A percentile compares a stretch with the other conserved stretches of the same genome.
These are phyloP conservation scores for Paecilomyces dactylethromorphus DNA, from an alignment of 2,329 filamentous ascomycete species.

Conservation along the genomic window DNA sequence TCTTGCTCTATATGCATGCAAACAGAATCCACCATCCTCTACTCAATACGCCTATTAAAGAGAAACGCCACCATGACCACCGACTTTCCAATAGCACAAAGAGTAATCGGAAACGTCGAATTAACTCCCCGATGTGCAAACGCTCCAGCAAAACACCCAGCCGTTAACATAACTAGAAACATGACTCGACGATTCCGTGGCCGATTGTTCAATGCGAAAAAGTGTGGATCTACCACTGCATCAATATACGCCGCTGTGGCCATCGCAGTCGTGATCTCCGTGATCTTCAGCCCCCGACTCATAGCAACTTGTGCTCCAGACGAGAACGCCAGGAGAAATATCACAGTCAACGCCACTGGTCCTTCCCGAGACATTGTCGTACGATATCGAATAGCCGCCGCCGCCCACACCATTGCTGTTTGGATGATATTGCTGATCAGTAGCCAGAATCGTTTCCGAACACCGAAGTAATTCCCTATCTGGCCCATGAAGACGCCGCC, in stretches of 20 bases:
- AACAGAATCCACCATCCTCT: not conserved
- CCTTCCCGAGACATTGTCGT: conserved; percentile 30
- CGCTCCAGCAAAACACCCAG: conserved; percentile 48
- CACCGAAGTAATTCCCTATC: conserved; percentile 47
- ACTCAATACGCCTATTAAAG: not conserved
- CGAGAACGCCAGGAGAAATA: conserved; percentile 49
- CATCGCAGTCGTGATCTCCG: conserved; percentile 60
- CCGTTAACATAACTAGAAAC: conserved; percentile 44
- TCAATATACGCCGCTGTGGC: conserved; percentile 59
- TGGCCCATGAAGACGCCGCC: conserved; percentile 54
- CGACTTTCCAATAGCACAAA: not conserved
- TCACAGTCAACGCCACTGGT: conserved; percentile 35
- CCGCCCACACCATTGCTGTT: conserved; percentile 47
- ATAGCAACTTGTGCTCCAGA: conserved; percentile 56
- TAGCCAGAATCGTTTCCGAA: conserved; percentile 48
- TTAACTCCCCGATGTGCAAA: not conserved
- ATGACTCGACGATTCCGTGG: conserved; percentile 41
- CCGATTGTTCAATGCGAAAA: conserved; percentile 44
- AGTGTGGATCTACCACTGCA: conserved; percentile 48
- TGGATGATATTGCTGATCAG: conserved; percentile 51
- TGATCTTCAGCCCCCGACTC: conserved; percentile 48
- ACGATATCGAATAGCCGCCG: conserved; percentile 44
- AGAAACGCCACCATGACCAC: not conserved
- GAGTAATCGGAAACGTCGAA: not conserved
- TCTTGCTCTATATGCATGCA: too few relatives aligned